These are phyloP conservation scores for Apium graveolens DNA, from an alignment of 129 eudicot species.

Conservation along the genomic window DNA sequence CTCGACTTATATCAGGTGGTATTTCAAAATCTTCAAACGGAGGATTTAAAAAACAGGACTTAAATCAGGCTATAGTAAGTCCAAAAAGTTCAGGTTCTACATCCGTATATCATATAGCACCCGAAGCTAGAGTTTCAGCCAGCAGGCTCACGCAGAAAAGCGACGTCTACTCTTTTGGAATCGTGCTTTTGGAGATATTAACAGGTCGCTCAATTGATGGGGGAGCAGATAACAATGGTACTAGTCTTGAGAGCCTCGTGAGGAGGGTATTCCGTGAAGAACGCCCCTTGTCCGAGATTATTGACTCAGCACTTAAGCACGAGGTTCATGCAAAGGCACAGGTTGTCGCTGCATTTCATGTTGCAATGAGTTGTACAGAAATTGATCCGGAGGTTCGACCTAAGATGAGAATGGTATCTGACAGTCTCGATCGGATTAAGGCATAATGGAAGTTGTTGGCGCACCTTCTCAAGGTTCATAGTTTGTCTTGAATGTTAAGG, in stretches of 20 bases:
- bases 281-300: constrained; percentile 75
- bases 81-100: constrained; percentile 35
- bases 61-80: constrained; percentile 27
- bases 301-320: constrained; percentile 67
- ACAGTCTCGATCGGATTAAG: constrained; percentile 69
- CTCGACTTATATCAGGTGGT: constrained; percentile 39
- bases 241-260: constrained; percentile 55
- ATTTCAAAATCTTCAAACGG: constrained; percentile 30
- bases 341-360: constrained; percentile 68
- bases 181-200: constrained; percentile 71
- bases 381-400: constrained; percentile 84
- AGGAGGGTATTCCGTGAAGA: constrained; percentile 76
- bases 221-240: constrained; percentile 43
- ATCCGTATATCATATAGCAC: constrained; percentile 45
- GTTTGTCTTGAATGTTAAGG: not conserved
- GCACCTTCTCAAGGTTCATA: not conserved
- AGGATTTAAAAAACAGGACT: constrained; percentile 35
- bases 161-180: constrained; percentile 78
- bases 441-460: constrained; percentile 18
- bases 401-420: constrained; percentile 76
- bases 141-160: constrained; percentile 54
- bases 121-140: constrained; percentile 53
- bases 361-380: constrained; percentile 72
- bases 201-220: constrained; percentile 56
- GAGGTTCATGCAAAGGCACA: constrained; percentile 85